Evolutionary conservation across 176 grass and related monocot species (phyloP), one percentile per base, ranked within the genome.

Genomic region (Cenchrus purpureus): DNA sequence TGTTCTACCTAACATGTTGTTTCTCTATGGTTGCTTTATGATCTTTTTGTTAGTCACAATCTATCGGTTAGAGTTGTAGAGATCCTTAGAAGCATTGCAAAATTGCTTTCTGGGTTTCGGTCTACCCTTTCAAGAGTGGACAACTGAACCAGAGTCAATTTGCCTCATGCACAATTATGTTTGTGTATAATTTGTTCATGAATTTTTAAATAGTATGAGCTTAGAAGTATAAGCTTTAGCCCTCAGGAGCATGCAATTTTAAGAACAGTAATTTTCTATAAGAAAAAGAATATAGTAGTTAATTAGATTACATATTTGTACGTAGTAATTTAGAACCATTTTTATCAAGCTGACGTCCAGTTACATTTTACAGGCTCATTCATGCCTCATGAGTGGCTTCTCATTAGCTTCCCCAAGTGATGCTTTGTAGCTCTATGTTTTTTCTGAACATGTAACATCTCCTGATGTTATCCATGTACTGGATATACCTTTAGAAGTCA

Each of bases 1-100:
- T 80, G 32, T 31, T 80, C 54, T 56, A 91, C 85, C 85, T 87
- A 84, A 76, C 85, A 80, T 64, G 61, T 82, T 89, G 70, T 87
- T 80, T 71, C 54, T 60, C 12, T 69, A 80, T 49, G 76, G 85
- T 61, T 91, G 76, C 31, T 75, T 61, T 84, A n/a, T 60, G 67
- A 77, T 91, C 44, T 76, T 84, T 84, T 87, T 20, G 68, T 84
- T 87, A n/a, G 85, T 87, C 61, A 50, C 69, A 25, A 53, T 91
- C 80, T 62, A 69, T 84, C 74, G 12, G 68, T 69, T 74, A 79
- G 68, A 73, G 48, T 37, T 12, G 14, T 66, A 16, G 64, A 77
- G n/a, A 91, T 80, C 68, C 61, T 62, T 91, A 76, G 62, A 87
- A 80, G 76, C 62, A 84, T 80, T 69, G 65, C 16, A 53, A 49